Conservation (phyloP, 2,329 filamentous ascomycete species). For the Corinectria fuckeliana region DNA sequence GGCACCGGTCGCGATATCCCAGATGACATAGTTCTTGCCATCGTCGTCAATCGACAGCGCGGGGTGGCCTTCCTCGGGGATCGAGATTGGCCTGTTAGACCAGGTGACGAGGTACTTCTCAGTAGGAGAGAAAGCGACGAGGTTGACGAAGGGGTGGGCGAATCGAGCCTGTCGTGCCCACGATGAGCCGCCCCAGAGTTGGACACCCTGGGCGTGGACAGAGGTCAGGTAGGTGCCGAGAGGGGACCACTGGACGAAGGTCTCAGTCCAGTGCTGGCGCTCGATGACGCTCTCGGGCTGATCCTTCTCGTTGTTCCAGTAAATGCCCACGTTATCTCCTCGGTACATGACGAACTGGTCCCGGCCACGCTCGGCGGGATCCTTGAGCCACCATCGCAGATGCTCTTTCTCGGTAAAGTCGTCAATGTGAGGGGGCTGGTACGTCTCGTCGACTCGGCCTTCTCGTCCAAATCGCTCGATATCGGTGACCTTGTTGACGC, state of each 20-base stretch:
- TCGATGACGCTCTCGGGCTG: constrained; percentile 87
- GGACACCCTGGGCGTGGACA: constrained; percentile 93
- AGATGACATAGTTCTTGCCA: constrained; percentile 99
- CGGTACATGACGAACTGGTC: constrained; percentile 97
- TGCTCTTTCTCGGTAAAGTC: constrained; percentile 93
- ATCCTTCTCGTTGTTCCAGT: constrained; percentile 98
- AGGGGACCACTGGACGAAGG: constrained; percentile 97
- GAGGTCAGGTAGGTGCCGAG: constrained; percentile 93
- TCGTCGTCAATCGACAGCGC: constrained; percentile 90
- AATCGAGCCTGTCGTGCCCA: constrained; percentile 94
- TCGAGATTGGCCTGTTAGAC: constrained; percentile 92
- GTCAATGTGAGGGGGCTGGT: constrained; percentile 80
- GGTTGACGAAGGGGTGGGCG: constrained; percentile 92
- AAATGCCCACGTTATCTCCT: constrained; percentile 89
- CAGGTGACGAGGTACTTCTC: constrained; percentile 96
- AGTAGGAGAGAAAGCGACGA: constrained; percentile 91
- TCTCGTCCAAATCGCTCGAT: constrained; percentile 96
- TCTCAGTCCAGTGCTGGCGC: constrained; percentile 95
- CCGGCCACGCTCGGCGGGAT: constrained; percentile 77
- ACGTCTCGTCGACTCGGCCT: constrained; percentile 91
- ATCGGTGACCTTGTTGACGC: constrained; percentile 97
- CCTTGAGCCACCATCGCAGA: constrained; percentile 89
- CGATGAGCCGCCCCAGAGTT: constrained; percentile 90
- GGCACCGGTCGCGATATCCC: constrained; percentile 90
- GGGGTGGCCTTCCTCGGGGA: constrained; percentile 86